phyloP scores from a whole-genome alignment of 257 asterid species.

The Solanum clarkiae region DNA sequence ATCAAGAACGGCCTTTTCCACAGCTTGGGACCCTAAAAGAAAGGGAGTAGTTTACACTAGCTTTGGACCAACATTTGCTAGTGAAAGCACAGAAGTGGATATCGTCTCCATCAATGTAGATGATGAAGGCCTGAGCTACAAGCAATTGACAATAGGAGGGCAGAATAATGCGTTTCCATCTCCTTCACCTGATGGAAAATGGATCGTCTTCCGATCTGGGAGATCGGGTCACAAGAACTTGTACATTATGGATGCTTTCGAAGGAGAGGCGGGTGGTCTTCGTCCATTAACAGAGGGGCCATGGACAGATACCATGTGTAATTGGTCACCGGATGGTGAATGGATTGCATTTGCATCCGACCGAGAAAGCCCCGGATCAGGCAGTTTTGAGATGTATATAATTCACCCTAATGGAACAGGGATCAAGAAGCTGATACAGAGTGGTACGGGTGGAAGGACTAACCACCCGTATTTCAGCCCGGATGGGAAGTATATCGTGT shows the following conservation, averaged over 20 bases:
- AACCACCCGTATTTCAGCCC: conserved; percentile 95
- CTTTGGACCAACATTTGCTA: conserved; percentile 56
- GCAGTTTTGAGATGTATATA: conserved; percentile 62
- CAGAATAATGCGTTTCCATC: conserved; percentile 84
- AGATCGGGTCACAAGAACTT: conserved; percentile 76
- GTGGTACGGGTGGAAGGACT: conserved; percentile 70
- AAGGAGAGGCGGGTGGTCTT: conserved; percentile 59
- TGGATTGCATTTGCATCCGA: conserved; percentile 89
- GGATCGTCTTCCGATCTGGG: conserved; percentile 83
- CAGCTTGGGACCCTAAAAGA: conserved; percentile 79
- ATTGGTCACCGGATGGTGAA: conserved; percentile 82
- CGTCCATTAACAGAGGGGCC: conserved; percentile 51
- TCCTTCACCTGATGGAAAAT: conserved; percentile 82
- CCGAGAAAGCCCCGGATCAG: conserved; percentile 66
- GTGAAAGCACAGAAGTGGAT: conserved; percentile 65
- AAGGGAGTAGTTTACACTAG: conserved; percentile 78
- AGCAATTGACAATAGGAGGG: conserved; percentile 43
- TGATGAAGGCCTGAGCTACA: conserved; percentile 33
- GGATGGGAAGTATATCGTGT: conserved; percentile 52
- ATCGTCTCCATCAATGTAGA: conserved; percentile 65
- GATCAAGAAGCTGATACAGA: conserved; percentile 58
- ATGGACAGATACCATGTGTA: conserved; percentile 89
- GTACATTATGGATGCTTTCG: conserved; percentile 71
- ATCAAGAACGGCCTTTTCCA: conserved; percentile 36
- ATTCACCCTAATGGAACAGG: conserved; percentile 78